A percentile compares a stretch with the other conserved stretches of the same genome.
phyloP scores from a whole-genome alignment of 2,329 filamentous ascomycete species.

The Pezicula radicicola region DNA sequence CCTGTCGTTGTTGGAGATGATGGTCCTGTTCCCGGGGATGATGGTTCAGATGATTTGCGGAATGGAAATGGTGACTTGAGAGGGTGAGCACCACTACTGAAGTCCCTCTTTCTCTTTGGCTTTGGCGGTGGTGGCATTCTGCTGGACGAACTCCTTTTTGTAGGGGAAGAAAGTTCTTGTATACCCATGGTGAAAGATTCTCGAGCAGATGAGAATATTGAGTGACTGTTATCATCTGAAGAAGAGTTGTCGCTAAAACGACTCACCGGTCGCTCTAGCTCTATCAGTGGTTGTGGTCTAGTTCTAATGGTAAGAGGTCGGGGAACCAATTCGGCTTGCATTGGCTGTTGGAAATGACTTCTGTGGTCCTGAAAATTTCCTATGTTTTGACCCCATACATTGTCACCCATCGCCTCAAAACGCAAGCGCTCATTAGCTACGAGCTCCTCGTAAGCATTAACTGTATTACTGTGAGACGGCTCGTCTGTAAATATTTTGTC shows the following conservation, averaged over 20 bases:
- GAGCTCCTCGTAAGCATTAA: slow-evolving; percentile 3
- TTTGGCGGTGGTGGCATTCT: neutral
- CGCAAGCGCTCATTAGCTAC: slow-evolving; percentile 4
- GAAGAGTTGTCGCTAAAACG: neutral
- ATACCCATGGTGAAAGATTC: slow-evolving; percentile 2
- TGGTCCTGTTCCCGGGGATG: neutral
- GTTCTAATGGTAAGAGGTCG: neutral
- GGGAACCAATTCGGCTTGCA: neutral
- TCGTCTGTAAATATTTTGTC: neutral
- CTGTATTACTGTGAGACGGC: neutral
- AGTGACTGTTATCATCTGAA: neutral
- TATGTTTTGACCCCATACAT: neutral
- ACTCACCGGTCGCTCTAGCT: neutral
- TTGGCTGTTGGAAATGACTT: neutral
- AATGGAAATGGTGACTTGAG: slow-evolving; percentile 18
- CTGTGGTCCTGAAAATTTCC: neutral
- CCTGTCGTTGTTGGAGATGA: no score
- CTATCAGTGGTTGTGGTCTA: neutral
- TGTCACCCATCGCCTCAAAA: neutral
- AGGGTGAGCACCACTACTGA: slow-evolving; percentile 12
- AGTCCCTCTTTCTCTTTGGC: slow-evolving; percentile 3
- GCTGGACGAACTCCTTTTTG: neutral
- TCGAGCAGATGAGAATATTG: neutral
- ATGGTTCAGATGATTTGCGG: neutral
- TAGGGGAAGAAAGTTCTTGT: neutral